Evolutionary conservation across 2,329 filamentous ascomycete genomes (phyloP).

Genomic region (Apiospora malaysiana): DNA sequence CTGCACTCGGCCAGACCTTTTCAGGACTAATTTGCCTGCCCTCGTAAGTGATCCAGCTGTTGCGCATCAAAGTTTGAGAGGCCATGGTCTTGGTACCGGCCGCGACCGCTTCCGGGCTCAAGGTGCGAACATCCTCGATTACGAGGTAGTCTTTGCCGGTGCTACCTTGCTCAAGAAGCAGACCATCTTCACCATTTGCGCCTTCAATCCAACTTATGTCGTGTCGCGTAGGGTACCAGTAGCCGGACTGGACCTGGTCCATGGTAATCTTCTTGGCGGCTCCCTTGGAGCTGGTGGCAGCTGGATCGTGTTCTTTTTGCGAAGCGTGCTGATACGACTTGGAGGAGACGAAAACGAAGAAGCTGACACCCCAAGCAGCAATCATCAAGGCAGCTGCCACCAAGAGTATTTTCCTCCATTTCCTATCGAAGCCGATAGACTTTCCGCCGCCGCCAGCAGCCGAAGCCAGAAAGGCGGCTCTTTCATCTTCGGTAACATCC

Average conservation of each 20-base stretch:
- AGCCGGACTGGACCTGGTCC: slow-evolving; percentile 70
- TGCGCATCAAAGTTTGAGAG: slow-evolving; percentile 77
- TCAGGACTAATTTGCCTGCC: slow-evolving; percentile 61
- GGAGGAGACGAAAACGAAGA: slow-evolving; percentile 69
- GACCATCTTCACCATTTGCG: slow-evolving; percentile 78
- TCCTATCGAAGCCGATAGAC: slow-evolving; percentile 67
- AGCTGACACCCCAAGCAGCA: slow-evolving; percentile 71
- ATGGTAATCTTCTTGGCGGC: slow-evolving; percentile 76
- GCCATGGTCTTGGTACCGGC: slow-evolving; percentile 47
- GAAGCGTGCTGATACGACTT: slow-evolving; percentile 71
- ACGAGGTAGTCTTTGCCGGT: slow-evolving; percentile 76
- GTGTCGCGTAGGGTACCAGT: slow-evolving; percentile 68
- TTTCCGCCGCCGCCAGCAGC: slow-evolving; percentile 43
- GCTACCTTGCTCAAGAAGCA: slow-evolving; percentile 76
- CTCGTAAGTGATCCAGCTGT: slow-evolving; percentile 64
- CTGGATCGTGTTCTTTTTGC: slow-evolving; percentile 68
- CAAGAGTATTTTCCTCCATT: slow-evolving; percentile 67
- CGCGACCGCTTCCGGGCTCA: slow-evolving; percentile 48
- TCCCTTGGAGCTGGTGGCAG: slow-evolving; percentile 64
- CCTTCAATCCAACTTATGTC: slow-evolving; percentile 79
- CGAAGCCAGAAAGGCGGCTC: slow-evolving; percentile 58
- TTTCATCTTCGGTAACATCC: slow-evolving; percentile 49
- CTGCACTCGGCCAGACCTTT: slow-evolving; percentile 75
- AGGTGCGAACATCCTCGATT: slow-evolving; percentile 80
- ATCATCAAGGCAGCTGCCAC: slow-evolving; percentile 66